Conservation (phyloP, 805 yeast species). For the Candida boleticola region DNA sequence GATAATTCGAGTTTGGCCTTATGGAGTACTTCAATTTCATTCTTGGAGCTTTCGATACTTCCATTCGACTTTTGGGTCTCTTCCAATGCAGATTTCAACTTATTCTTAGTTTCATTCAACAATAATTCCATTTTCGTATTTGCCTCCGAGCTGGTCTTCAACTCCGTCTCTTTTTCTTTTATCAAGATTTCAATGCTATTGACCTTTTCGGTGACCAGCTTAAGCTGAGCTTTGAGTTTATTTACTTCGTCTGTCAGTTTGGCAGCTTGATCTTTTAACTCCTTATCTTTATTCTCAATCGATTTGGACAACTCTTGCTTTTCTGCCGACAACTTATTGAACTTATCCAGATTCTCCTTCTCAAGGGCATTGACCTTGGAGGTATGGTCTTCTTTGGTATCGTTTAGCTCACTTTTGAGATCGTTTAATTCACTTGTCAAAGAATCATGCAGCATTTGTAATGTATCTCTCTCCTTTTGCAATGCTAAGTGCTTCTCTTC, state of each 20-base stretch:
- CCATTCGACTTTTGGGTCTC: not conserved
- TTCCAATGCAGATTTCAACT: not conserved
- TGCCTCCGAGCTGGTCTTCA: not conserved
- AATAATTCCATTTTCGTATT: not conserved
- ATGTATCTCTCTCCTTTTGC: conserved; percentile 7
- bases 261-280: not conserved
- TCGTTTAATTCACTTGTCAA: not conserved
- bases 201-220: not conserved
- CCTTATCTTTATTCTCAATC: not conserved
- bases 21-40: not conserved
- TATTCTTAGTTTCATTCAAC: not conserved
- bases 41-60: not conserved
- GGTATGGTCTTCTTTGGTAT: not conserved
- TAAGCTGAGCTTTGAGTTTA: not conserved
- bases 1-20: not conserved
- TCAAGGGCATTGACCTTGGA: not conserved
- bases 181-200: not conserved
- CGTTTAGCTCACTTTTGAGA: not conserved
- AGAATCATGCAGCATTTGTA: not conserved
- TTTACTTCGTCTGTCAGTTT: not conserved
- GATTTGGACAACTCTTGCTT: not conserved
- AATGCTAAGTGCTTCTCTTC: conserved; percentile 6
- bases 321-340: conserved; percentile 1
- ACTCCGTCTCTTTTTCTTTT: not conserved
- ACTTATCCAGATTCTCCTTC: not conserved